These are phyloP conservation scores for Alternaria panax DNA, from an alignment of 2,329 filamentous ascomycete species.

Conservation along the genomic window DNA sequence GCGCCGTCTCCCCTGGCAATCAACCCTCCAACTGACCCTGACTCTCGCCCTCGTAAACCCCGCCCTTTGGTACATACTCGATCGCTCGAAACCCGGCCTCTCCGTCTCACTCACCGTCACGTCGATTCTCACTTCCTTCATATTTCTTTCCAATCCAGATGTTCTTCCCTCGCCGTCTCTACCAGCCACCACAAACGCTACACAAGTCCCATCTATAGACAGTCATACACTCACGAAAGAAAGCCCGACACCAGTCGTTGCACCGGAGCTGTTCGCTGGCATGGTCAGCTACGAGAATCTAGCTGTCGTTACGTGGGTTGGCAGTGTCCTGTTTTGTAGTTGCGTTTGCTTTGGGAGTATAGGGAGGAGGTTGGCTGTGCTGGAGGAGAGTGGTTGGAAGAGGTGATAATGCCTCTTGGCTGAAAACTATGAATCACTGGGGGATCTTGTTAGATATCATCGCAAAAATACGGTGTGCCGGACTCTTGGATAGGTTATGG, in stretches of 20 bases:
- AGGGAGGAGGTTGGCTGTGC: conserved; percentile 73
- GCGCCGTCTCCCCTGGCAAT: conserved; percentile 92
- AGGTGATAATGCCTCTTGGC: background rate
- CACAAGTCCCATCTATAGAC: conserved; percentile 21
- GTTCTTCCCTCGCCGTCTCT: conserved; percentile 67
- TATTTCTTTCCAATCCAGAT: conserved; percentile 78
- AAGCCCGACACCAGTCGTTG: conserved; percentile 1
- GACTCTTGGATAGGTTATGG: background rate
- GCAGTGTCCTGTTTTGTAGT: conserved; percentile 93
- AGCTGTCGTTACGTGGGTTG: conserved; percentile 83
- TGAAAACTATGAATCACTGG: background rate
- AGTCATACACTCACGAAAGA: conserved; percentile 8
- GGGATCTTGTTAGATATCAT: background rate
- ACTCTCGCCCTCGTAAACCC: conserved; percentile 92
- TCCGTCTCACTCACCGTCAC: conserved; percentile 78
- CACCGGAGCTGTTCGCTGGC: conserved; percentile 55
- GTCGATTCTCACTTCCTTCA: conserved; percentile 73
- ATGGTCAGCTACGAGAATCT: conserved; percentile 69
- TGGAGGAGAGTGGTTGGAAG: conserved; percentile 31
- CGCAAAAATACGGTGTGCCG: background rate
- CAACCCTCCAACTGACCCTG: conserved; percentile 88
- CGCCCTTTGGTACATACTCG: conserved; percentile 93
- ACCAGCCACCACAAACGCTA: conserved; percentile 34
- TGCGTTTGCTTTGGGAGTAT: conserved; percentile 97
- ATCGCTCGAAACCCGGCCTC: conserved; percentile 86